Base-by-base conservation (phyloP, 2,329 filamentous ascomycete species). In the Volutella citrinella region DNA sequence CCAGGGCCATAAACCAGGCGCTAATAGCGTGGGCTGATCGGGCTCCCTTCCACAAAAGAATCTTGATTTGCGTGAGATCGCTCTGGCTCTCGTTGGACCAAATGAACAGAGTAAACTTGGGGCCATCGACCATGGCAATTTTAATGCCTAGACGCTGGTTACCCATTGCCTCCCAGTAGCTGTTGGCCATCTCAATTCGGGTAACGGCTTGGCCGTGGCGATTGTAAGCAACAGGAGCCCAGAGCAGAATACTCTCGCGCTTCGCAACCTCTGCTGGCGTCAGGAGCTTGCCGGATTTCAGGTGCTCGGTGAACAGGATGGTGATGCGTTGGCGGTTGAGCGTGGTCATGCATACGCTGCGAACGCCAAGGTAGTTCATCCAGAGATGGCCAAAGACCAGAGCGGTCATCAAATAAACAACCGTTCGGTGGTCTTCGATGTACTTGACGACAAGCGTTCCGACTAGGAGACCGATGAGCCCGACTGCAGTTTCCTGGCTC, bases 401-500 rank as follows among this genome's bases (percentile, higher is more conserved):
- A 4, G 78, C 43, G 1, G 90, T 63, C 64, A 95, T 79, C 37
- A 82, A 70, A 28, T 67, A 68, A 78, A 88, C 90, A 22, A 93
- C 95, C 9, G 82, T 78, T 11, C 70, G 60, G 36, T 81, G 79
- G 30, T 82, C 79, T 32, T 84, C 78, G 15, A 96, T 78, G 43
- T 77, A 69, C 20, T 84, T 84, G 13, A 97, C 86, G 11, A 95
- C 80, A 3, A 95, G 40, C 29, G 83, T 93, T 1, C 93, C 93
- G 11, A 76, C 78, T 32, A 95, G 72, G 77, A 97, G 89, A 3
- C 93, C 93, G 20, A 95, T 43, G 17, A 97, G 70, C 3, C 87
- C 91, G 36, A 98, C 87, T 14, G 95, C 80, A 0, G 91, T 97
- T 64, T 97, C 93, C 65, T 97, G 93, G 46, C 87, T 94, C 10